phyloP scores from a whole-genome alignment of 805 yeast species.

The Candida pini region DNA sequence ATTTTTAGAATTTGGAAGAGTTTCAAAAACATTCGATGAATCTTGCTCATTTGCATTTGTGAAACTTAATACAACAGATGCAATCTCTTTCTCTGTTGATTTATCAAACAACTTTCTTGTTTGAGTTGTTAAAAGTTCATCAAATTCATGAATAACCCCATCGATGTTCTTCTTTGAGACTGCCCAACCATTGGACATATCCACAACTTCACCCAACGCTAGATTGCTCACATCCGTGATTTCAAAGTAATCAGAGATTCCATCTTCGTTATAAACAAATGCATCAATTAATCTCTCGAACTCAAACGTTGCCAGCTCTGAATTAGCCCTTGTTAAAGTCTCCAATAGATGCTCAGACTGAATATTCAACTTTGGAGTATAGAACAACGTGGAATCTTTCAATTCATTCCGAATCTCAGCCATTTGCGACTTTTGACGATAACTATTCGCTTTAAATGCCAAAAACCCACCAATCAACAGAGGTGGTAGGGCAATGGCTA shows the following conservation, averaged over 20 bases:
- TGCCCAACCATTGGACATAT: conserved; percentile 22
- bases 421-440: conserved; percentile 11
- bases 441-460: conserved; percentile 10
- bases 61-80: conserved; percentile 19
- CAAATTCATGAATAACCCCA: conserved; percentile 18
- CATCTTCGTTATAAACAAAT: conserved; percentile 26
- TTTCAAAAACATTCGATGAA: conserved; percentile 16
- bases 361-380: conserved; percentile 12
- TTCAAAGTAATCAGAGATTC: conserved; percentile 21
- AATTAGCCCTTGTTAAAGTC: conserved; percentile 24
- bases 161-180: conserved; percentile 12
- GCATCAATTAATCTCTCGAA: conserved; percentile 27
- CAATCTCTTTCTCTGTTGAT: conserved; percentile 19
- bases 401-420: conserved; percentile 19
- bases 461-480: conserved; percentile 22
- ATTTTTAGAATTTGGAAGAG: conserved; percentile 18
- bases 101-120: conserved; percentile 24
- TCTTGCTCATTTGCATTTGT: conserved; percentile 15
- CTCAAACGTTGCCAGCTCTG: conserved; percentile 26
- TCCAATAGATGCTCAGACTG: conserved; percentile 11
- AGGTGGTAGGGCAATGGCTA: conserved; percentile 29
- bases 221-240: conserved; percentile 16
- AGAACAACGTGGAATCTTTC: conserved; percentile 21
- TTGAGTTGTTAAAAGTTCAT: conserved; percentile 23
- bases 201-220: conserved; percentile 27